A percentile compares a stretch with the other conserved stretches of the same genome.
These are phyloP conservation scores for Neotropicomus parvogracilis DNA, from an alignment of 1,284 basidiomycete genomes.

Conservation along the genomic window DNA sequence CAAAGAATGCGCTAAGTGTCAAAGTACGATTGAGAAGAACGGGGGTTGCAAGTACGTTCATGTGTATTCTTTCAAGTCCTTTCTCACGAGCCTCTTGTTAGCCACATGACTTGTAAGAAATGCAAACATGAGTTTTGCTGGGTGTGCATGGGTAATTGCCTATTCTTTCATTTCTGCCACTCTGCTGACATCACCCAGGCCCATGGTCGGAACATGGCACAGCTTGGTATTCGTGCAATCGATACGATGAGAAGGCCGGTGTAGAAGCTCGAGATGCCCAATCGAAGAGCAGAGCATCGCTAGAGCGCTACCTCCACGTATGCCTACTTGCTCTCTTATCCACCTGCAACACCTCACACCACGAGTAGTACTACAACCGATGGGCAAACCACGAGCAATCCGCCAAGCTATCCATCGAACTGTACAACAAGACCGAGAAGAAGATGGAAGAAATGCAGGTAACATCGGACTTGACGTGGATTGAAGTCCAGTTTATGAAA, in stretches of 20 bases:
- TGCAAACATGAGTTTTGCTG: constrained; percentile 90
- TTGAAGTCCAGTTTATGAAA: constrained; percentile 98
- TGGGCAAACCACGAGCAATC: constrained; percentile 99
- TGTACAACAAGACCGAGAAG: constrained; percentile 95
- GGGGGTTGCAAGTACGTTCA: constrained; percentile 94
- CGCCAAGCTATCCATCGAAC: constrained; percentile 88
- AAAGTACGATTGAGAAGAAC: constrained; percentile 98
- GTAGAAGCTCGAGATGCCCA: constrained; percentile 88
- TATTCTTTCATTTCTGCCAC: neutral
- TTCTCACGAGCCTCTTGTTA: constrained; percentile 31
- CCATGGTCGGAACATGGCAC: constrained; percentile 98
- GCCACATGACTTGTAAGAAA: constrained; percentile 99
- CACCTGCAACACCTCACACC: neutral
- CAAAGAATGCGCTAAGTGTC: constrained; percentile 94
- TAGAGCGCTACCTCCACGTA: constrained; percentile 96
- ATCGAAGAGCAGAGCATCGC: constrained; percentile 79
- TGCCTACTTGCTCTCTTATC: constrained; percentile 31
- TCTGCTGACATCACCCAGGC: constrained; percentile 41
- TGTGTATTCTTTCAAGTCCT: neutral
- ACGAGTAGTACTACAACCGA: constrained; percentile 86
- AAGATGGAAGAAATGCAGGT: constrained; percentile 99
- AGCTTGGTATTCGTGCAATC: constrained; percentile 97
- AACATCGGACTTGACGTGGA: constrained; percentile 90
- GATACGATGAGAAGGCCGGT: constrained; percentile 92
- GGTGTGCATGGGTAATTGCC: constrained; percentile 68